Conservation (phyloP, 108 stramenopile species). For the Cylindrotheca fusiformis region DNA sequence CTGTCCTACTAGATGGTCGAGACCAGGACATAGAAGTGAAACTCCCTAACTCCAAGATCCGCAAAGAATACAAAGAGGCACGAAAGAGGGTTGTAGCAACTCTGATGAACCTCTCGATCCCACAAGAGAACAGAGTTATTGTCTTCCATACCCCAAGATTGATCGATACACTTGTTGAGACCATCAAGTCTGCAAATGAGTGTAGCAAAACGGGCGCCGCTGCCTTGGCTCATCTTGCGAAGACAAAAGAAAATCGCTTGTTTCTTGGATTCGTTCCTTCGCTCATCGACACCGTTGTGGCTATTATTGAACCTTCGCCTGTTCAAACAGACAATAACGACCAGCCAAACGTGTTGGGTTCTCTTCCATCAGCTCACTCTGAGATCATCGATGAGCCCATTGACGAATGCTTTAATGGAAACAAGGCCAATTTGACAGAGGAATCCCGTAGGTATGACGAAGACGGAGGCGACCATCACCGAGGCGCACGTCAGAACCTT, state of each 20-base stretch:
- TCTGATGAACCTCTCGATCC: slow-evolving; percentile 53
- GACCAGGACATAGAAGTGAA: slow-evolving; percentile 27
- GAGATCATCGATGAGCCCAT: not conserved
- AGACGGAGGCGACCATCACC: slow-evolving; percentile 54
- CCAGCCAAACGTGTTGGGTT: not conserved
- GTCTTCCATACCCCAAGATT: slow-evolving; percentile 66
- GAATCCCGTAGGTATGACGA: slow-evolving; percentile 45
- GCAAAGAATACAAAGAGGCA: slow-evolving; percentile 54
- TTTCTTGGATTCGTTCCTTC: slow-evolving; percentile 61
- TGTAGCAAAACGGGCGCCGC: slow-evolving; percentile 62
- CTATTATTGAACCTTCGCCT: slow-evolving; percentile 44
- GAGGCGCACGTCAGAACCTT: slow-evolving; percentile 54
- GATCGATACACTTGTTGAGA: slow-evolving; percentile 43
- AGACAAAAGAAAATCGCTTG: slow-evolving; percentile 57
- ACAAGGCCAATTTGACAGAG: slow-evolving; percentile 1
- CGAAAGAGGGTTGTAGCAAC: slow-evolving; percentile 57
- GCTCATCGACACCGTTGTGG: slow-evolving; percentile 49
- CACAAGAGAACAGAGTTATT: slow-evolving; percentile 66
- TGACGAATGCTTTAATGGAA: slow-evolving; percentile 7
- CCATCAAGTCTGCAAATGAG: slow-evolving; percentile 47
- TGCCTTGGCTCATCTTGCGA: slow-evolving; percentile 58
- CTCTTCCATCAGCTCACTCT: not conserved
- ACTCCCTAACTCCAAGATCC: slow-evolving; percentile 38
- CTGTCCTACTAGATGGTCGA: slow-evolving; percentile 54
- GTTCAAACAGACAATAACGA: slow-evolving; percentile 3